These are phyloP conservation scores for Aeschynomene evenia DNA, from an alignment of 306 rosid species.

Conservation along the genomic window DNA sequence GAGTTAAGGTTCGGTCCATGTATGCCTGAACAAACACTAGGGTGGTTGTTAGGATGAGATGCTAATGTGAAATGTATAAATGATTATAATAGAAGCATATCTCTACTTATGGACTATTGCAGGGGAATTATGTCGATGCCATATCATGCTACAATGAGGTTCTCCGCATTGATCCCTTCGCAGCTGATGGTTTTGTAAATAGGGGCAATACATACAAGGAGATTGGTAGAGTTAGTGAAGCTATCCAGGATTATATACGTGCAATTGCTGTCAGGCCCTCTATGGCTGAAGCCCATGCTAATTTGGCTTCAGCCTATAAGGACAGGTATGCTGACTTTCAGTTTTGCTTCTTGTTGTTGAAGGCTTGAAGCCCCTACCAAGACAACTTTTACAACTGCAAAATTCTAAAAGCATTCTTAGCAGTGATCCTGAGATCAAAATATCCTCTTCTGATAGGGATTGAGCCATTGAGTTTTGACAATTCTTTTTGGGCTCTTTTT, in stretches of 20 bases:
- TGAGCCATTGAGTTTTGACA: not conserved
- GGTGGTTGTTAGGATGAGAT: not conserved
- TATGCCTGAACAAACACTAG: not conserved
- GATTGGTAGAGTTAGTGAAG: slow-evolving; percentile 95
- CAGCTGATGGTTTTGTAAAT: slow-evolving; percentile 98
- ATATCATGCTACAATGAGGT: slow-evolving; percentile 98
- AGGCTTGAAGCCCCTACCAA: not conserved
- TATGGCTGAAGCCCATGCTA: slow-evolving; percentile 99
- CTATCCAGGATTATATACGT: slow-evolving; percentile 81
- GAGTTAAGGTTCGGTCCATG: not conserved
- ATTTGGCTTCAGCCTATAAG: slow-evolving; percentile 96
- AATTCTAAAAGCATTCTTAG: not conserved
- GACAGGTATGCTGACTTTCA: slow-evolving; percentile 60
- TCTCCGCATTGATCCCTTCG: slow-evolving; percentile 96
- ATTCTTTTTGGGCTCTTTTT: not conserved
- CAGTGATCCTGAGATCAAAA: not conserved
- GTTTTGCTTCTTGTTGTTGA: not conserved
- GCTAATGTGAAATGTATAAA: not conserved
- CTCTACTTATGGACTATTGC: not conserved
- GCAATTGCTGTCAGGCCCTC: slow-evolving; percentile 82
- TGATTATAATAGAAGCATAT: not conserved
- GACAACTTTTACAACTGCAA: not conserved
- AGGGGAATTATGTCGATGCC: slow-evolving; percentile 98
- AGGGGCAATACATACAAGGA: slow-evolving; percentile 98
- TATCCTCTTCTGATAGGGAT: not conserved